phyloP scores from a whole-genome alignment of 148 eudicot genomes.

The Amaranthus hypochondriacus region DNA sequence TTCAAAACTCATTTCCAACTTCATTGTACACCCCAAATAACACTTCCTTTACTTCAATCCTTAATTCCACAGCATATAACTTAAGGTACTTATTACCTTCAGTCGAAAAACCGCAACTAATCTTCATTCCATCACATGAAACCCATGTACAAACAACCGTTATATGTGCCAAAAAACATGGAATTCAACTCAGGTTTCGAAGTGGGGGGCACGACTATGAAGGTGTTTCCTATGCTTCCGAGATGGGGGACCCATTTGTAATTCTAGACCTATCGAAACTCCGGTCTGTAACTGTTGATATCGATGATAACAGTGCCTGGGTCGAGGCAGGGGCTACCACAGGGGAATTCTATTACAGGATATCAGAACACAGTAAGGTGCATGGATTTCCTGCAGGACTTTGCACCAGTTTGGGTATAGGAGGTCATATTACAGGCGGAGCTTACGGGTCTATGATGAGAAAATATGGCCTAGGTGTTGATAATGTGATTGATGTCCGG shows the following conservation, averaged over 20 bases:
- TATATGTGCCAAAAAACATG: constrained; percentile 24
- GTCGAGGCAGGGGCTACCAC: constrained; percentile 29
- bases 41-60: constrained; percentile 15
- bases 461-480: constrained; percentile 35
- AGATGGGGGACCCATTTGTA: constrained; percentile 22
- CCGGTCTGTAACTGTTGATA: constrained; percentile 16
- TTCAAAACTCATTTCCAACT: constrained; percentile 11
- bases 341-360: constrained; percentile 28
- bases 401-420: constrained; percentile 26
- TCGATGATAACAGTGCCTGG: constrained; percentile 17
- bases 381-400: constrained; percentile 34
- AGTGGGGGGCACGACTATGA: constrained; percentile 34
- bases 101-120: constrained; percentile 23
- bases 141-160: constrained; percentile 30
- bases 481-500: constrained; percentile 30
- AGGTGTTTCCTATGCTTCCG: constrained; percentile 29
- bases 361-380: constrained; percentile 21
- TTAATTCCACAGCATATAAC: constrained; percentile 28
- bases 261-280: constrained; percentile 23
- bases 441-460: constrained; percentile 30
- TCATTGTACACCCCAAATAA: constrained; percentile 20
- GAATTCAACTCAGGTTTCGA: constrained; percentile 22
- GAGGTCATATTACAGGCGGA: constrained; percentile 36
- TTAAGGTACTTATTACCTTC: constrained; percentile 26
- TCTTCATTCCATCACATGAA: constrained; percentile 17